Evolutionary conservation across 2,329 filamentous ascomycete species (phyloP).

Genomic region (Ophiostoma triangulosporum): DNA sequence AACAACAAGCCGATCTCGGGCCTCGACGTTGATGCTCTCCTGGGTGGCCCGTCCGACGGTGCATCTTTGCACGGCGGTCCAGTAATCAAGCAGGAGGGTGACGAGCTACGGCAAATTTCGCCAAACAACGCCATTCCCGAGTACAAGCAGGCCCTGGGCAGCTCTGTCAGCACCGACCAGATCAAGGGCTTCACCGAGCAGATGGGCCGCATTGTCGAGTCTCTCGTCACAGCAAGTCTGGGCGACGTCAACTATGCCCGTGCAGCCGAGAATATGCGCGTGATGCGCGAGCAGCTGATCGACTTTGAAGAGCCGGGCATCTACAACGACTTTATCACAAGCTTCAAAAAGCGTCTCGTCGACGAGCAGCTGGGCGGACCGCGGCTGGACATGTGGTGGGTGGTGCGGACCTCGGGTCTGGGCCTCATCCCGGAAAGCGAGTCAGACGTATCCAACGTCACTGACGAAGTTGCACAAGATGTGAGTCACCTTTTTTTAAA

Average conservation of each 20-base stretch:
- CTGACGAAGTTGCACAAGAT: conserved; percentile 56
- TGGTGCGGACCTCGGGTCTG: conserved; percentile 50
- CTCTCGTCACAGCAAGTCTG: conserved; percentile 57
- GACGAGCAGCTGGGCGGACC: conserved; percentile 61
- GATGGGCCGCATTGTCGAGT: conserved; percentile 57
- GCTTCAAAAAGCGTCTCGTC: conserved; percentile 60
- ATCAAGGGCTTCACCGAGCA: conserved; percentile 59
- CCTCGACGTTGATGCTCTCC: conserved; percentile 70
- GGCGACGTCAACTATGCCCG: conserved; percentile 62
- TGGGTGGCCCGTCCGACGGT: conserved; percentile 26
- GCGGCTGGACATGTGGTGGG: conserved; percentile 70
- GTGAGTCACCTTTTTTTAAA: conserved; percentile 23
- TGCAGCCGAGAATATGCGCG: conserved; percentile 61
- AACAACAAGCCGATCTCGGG: conserved; percentile 66
- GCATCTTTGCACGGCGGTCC: conserved; percentile 18
- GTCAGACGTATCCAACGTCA: conserved; percentile 51
- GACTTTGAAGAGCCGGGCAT: conserved; percentile 60
- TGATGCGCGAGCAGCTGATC: conserved; percentile 65
- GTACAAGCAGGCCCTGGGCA: conserved; percentile 66
- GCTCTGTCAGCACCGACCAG: conserved; percentile 43
- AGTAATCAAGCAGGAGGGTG: conserved; percentile 16
- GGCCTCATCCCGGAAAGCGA: conserved; percentile 57
- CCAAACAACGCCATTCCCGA: conserved; percentile 72
- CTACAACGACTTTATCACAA: conserved; percentile 61
- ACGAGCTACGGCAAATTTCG: conserved; percentile 26